Base-by-base conservation (phyloP, 192 early-diverging fungal species). In the Coemansia sp. region DNA sequence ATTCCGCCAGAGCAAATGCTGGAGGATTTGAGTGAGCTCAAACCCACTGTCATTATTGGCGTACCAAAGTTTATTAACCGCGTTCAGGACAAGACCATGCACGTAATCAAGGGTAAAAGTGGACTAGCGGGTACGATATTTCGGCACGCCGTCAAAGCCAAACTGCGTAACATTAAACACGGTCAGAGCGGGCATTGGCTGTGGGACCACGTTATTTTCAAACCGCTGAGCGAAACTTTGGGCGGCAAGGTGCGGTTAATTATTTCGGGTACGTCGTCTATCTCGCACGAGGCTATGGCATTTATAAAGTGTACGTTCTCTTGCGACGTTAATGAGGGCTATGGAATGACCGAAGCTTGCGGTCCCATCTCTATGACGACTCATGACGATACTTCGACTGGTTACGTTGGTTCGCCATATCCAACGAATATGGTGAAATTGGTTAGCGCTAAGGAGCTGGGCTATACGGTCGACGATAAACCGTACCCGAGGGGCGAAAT, bases 121-220 rank as follows among this genome's bases (percentile, higher is more conserved):
- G 91, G 91, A 22, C 49, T 91, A n/a, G 85, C 83, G 0, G 85
- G 86, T 1, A 72, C 73, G 43, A 75, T 93, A 0, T 87, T 89
- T 52, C 78, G 86, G 29, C 79, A 78, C 43, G 91, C 83, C 4
- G 74, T 83, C 40, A 77, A 72, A 53, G 83, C 83, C 65, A 79
- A 79, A 66, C 65, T 77, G 72, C 83, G 75, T 74, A 80, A 76
- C 60, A 77, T 60, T 62, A 79, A 86, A 13, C 87, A 88, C 39
- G 92, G 92, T 12, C 78, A 87, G 15, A 75, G 86, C 60, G 90
- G 87, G 3, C 93, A 96, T 70, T 80, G 90, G 68, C 69, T 98
- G 31, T 98, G 95, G 95, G 96, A 98, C 80, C 88, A 89, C 24
- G 76, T 98, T 29, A 82, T 98, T 5, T 98, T 98, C 80, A 85